Evolutionary conservation across 208 protist genomes (phyloP).

Genomic region (Lotmaria passim): DNA sequence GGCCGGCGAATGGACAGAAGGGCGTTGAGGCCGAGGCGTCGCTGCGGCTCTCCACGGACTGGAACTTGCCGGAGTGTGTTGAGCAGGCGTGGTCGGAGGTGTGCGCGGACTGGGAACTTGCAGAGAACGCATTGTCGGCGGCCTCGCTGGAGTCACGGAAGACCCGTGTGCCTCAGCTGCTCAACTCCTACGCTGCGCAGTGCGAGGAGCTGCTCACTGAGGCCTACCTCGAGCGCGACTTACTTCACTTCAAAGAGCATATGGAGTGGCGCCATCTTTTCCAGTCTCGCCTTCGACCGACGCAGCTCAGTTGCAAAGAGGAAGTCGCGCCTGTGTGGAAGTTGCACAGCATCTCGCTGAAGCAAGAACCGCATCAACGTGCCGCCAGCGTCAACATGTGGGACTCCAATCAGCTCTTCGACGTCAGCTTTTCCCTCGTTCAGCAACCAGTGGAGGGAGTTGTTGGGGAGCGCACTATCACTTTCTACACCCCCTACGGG

Average conservation of each 20-base stretch:
- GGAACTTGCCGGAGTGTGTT: conserved; percentile 3
- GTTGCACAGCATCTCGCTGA: conserved; percentile 37
- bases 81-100: conserved; percentile 14
- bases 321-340: neutral
- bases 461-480: conserved; percentile 30
- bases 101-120: conserved; percentile 18
- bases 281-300: too few species aligned
- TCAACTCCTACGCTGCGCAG: conserved; percentile 4
- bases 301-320: neutral
- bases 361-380: conserved; percentile 28
- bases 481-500: conserved; percentile 28
- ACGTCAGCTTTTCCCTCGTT: conserved; percentile 22
- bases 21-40: neutral
- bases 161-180: neutral
- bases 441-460: conserved; percentile 26
- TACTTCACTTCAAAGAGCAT: conserved; percentile 34
- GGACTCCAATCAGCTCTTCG: conserved; percentile 34
- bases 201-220: conserved; percentile 32
- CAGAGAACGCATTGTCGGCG: neutral
- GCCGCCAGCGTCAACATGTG: conserved; percentile 32
- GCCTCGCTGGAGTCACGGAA: conserved; percentile 9
- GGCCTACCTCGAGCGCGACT: conserved; percentile 32
- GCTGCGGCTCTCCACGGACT: neutral
- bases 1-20: too few species aligned
- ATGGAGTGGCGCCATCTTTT: conserved; percentile 27